Percentiles rank a stretch among this genome's conserved stretches.
Evolutionary conservation across 257 asterid species (phyloP).

Genomic region (Solanum virginianum): DNA sequence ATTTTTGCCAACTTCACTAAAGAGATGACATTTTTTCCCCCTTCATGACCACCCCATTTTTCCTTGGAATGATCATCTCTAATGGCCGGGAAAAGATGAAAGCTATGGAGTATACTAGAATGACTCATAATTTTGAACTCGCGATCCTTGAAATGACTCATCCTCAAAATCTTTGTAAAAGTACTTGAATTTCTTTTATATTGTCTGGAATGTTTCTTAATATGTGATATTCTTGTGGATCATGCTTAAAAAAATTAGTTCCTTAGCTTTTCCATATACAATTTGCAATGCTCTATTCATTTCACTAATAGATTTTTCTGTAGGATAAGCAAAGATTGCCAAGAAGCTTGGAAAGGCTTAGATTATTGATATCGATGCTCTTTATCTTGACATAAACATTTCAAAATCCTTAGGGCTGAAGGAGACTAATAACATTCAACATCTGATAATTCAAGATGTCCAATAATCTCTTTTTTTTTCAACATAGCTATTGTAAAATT

Average conservation of each 20-base stretch:
- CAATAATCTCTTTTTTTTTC: constrained; percentile 53
- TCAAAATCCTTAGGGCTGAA: constrained; percentile 53
- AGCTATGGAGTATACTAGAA: constrained; percentile 27
- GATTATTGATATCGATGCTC: constrained; percentile 6
- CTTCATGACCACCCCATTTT: constrained; percentile 16
- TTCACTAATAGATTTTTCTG: constrained; percentile 36
- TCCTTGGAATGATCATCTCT: constrained; percentile 78
- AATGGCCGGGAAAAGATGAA: no score
- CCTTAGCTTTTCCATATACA: constrained; percentile 43
- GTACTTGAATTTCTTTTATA: constrained; percentile 68
- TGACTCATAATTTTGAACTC: constrained; percentile 45
- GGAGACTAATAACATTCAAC: constrained; percentile 76
- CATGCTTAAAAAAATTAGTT: constrained; percentile 22
- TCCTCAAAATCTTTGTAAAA: constrained; percentile 71
- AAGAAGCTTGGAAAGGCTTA: constrained; percentile 24
- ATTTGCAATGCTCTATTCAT: constrained; percentile 49
- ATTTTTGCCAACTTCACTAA: constrained; percentile 24
- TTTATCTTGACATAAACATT: constrained; percentile 22
- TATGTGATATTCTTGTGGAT: constrained; percentile 19
- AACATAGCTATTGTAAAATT: constrained; percentile 57
- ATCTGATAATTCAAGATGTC: constrained; percentile 88
- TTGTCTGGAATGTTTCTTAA: constrained; percentile 53
- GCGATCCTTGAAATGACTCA: neutral
- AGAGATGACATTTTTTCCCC: constrained; percentile 29
- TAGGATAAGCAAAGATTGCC: constrained; percentile 48